A percentile compares a stretch with the other conserved stretches of the same genome.
Evolutionary conservation across 768 basidiomycete species (phyloP).

Genomic region (Punctularia strigosozonata): DNA sequence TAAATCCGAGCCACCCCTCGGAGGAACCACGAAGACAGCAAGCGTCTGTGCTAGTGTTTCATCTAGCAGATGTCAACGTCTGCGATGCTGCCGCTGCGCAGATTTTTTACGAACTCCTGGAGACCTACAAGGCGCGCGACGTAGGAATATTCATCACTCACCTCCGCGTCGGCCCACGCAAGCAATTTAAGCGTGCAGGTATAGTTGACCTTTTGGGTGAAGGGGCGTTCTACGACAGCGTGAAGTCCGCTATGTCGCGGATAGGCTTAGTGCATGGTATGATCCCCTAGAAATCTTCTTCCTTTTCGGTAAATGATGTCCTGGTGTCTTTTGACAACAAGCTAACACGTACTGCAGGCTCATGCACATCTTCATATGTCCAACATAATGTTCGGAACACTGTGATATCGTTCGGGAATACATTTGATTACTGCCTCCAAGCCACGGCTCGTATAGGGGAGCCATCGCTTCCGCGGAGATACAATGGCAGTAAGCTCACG

Average conservation of each 20-base stretch:
- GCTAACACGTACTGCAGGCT: too few species aligned
- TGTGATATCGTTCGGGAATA: too few species aligned
- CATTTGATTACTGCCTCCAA: slow-evolving; percentile 25
- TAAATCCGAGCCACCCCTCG: slow-evolving; percentile 72
- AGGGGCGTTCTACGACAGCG: slow-evolving; percentile 31
- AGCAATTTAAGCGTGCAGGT: slow-evolving; percentile 31
- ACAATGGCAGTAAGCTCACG: slow-evolving; percentile 49
- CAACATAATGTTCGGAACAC: too few species aligned
- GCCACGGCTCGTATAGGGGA: slow-evolving; percentile 66
- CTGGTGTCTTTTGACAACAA: too few species aligned
- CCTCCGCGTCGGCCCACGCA: slow-evolving; percentile 23
- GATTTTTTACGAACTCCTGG: slow-evolving; percentile 68
- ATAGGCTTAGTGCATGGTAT: slow-evolving; percentile 19
- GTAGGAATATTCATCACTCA: slow-evolving; percentile 36
- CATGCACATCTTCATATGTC: too few species aligned
- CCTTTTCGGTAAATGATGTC: too few species aligned
- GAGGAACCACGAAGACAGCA: slow-evolving; percentile 71
- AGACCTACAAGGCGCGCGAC: slow-evolving; percentile 63
- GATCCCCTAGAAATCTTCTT: too few species aligned
- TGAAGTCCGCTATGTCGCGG: slow-evolving; percentile 28
- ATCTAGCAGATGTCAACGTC: slow-evolving; percentile 83
- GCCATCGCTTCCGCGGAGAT: slow-evolving; percentile 47
- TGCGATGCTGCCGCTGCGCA: slow-evolving; percentile 88
- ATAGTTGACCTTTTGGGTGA: slow-evolving; percentile 30
- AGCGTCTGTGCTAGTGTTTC: slow-evolving; percentile 77